phyloP scores from a whole-genome alignment of 2,329 filamentous ascomycete species.

The Magnaporthales sp. region DNA sequence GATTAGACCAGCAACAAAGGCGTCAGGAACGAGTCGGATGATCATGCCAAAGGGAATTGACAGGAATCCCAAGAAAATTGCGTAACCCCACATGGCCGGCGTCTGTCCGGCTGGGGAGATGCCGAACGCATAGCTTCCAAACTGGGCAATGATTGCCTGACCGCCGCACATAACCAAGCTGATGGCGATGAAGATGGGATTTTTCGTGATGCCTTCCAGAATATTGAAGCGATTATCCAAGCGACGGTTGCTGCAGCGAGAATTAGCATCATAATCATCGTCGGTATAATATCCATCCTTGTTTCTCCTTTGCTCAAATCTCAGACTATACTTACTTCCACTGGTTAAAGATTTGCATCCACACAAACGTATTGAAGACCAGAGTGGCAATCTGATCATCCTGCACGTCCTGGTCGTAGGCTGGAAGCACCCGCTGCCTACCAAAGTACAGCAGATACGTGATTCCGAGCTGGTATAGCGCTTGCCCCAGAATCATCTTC shows the following conservation, averaged over 20 bases:
- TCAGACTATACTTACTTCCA: constrained; percentile 34
- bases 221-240: constrained; percentile 89
- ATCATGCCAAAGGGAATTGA: constrained; percentile 77
- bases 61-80: constrained; percentile 72
- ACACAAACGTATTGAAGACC: constrained; percentile 63
- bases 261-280: neutral
- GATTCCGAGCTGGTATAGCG: constrained; percentile 76
- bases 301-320: neutral
- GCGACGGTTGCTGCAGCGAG: constrained; percentile 52
- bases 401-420: constrained; percentile 28
- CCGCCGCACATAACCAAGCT: constrained; percentile 75
- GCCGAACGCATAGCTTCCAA: constrained; percentile 68
- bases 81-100: constrained; percentile 77
- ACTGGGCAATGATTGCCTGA: constrained; percentile 76
- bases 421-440: constrained; percentile 38
- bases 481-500: constrained; percentile 98
- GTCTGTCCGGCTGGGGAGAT: constrained; percentile 48
- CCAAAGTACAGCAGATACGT: constrained; percentile 76
- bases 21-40: constrained; percentile 77
- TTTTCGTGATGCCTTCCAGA: constrained; percentile 70
- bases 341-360: constrained; percentile 66
- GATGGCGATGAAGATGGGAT: constrained; percentile 76
- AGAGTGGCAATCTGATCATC: constrained; percentile 33
- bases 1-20: constrained; percentile 45
- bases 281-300: neutral